Evolutionary conservation across 2,329 filamentous ascomycete species (phyloP), one percentile per base, ranked within the genome.

Genomic region (Claviceps digitariae): DNA sequence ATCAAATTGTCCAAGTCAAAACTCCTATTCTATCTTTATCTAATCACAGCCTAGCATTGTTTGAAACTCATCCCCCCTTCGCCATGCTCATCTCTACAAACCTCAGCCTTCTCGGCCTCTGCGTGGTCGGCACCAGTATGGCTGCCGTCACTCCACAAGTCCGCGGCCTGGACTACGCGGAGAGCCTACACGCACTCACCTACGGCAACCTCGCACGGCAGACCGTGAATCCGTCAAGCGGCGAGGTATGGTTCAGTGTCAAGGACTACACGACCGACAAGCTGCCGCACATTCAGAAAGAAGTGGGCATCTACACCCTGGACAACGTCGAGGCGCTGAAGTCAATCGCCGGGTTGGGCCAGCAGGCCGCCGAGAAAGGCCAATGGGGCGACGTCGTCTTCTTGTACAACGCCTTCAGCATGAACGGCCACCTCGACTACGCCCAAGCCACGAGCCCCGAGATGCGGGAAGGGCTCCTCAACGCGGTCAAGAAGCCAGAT

Each of bases 401-500:
- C 29, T 46, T 55, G 4, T 27, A 52, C 25, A 55, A 53, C 29
- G 40, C 17, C 17, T 55, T 55, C 34, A 47, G 44, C 46, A 55
- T 55, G 54, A 55, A 55, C 40, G 54, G 40, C 4, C 51, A 55
- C 34, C 46, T 40, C 38, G 47, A 53, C 10, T 55, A 55, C 51
- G 15, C 34, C 20, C 47, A 46, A 15, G 25, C 40, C 3, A 25
- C 23, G 3, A 55, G 54, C 51, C 13, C 23, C 4, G 10, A 55
- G 51, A 51, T 55, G 51, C 38, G 41, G 8, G 41, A 50, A 1
- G 51, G 51, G 12, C 54, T 55, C 8, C 47, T 53, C 5, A 40
- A 5, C 2, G 54, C 54, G 15, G 51, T 55, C 4, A 53, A 46
- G 7, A 53, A 53, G 41, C 2, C 41, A 3, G 51, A 53, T 31